These are phyloP conservation scores for Macrophomina phaseolina DNA, from an alignment of 2,329 filamentous ascomycete species.

Conservation along the genomic window DNA sequence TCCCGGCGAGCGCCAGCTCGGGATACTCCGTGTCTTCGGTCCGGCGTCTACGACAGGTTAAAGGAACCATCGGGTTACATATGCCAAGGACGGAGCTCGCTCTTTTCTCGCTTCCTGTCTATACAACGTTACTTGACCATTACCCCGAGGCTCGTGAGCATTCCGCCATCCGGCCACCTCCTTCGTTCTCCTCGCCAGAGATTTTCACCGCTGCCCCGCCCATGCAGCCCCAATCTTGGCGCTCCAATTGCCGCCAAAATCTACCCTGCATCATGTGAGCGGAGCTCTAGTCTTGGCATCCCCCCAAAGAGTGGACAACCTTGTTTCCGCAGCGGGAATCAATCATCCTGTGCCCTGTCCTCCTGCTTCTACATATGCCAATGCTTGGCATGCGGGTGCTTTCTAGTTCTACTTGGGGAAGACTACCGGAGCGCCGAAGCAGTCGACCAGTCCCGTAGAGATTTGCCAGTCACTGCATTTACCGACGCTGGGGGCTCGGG, in stretches of 20 bases:
- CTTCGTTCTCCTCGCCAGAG: too few relatives aligned
- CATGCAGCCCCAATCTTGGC: too few relatives aligned
- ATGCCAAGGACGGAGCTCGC: too few relatives aligned
- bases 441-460: not conserved
- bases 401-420: not conserved
- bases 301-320: not conserved
- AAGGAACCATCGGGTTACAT: too few relatives aligned
- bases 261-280: not conserved
- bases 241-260: not conserved
- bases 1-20: too few relatives aligned
- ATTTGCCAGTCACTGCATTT: not conserved
- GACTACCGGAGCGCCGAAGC: not conserved
- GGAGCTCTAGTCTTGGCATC: not conserved
- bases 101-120: too few relatives aligned
- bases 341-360: not conserved
- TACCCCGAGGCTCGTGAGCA: too few relatives aligned
- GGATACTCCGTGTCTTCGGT: too few relatives aligned
- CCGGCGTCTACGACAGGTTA: too few relatives aligned
- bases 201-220: too few relatives aligned
- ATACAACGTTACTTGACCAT: too few relatives aligned
- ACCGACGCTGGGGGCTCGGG: not conserved
- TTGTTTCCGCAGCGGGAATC: slow-evolving; percentile 1
- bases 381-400: not conserved
- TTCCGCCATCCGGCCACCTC: too few relatives aligned
- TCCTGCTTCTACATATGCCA: not conserved